phyloP scores from a whole-genome alignment of 129 eudicot species.

The Centaurea solstitialis region DNA sequence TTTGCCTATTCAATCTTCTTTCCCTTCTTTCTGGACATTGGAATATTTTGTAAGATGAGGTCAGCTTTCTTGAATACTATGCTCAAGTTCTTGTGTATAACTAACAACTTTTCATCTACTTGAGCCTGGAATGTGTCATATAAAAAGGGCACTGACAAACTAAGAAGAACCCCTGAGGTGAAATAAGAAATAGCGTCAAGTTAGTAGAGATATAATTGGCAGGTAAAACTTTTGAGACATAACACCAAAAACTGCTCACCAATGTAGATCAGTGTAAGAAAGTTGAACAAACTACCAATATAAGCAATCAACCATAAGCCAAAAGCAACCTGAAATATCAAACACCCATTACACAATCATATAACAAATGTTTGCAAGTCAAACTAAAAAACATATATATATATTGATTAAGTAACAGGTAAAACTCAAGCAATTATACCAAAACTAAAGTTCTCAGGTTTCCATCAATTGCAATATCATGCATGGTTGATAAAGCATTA shows the following conservation, averaged over 20 bases:
- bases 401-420: not conserved
- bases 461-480: constrained; percentile 76
- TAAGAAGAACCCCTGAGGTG: constrained; percentile 64
- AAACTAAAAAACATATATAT: constrained; percentile 1
- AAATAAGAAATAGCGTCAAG: constrained; percentile 6
- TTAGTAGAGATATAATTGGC: not conserved
- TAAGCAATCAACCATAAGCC: constrained; percentile 62
- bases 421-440: constrained; percentile 40
- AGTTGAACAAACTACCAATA: constrained; percentile 72
- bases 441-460: constrained; percentile 53
- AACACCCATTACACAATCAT: constrained; percentile 8
- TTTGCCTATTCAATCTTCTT: constrained; percentile 66
- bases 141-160: constrained; percentile 74
- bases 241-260: constrained; percentile 49
- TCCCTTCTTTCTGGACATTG: constrained; percentile 48
- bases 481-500: constrained; percentile 50
- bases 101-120: constrained; percentile 64
- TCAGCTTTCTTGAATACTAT: constrained; percentile 51
- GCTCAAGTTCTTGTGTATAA: constrained; percentile 42
- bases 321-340: constrained; percentile 53
- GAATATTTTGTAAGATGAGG: constrained; percentile 50
- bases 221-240: not conserved
- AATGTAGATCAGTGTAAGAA: constrained; percentile 76
- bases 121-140: constrained; percentile 75
- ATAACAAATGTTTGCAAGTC: constrained; percentile 6